phyloP scores from a whole-genome alignment of 805 yeast species.

The Pichia paraexigua region DNA sequence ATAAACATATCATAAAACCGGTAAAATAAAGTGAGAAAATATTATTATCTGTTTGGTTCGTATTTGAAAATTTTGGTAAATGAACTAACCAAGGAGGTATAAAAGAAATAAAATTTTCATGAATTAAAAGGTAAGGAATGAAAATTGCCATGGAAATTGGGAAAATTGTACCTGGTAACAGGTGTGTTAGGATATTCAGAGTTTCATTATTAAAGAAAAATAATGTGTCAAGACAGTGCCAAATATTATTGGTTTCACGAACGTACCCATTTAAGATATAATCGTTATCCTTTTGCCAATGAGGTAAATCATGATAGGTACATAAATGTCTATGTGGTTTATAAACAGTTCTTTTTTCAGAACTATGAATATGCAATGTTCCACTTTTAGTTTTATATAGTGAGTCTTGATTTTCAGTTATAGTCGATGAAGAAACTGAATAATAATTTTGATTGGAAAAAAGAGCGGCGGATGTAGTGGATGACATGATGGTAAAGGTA shows the following conservation, averaged over 20 bases:
- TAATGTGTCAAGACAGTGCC: conserved; percentile 34
- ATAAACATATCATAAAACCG: conserved; percentile 39
- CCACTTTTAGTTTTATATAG: neutral
- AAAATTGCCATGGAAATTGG: conserved; percentile 16
- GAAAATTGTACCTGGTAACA: conserved; percentile 36
- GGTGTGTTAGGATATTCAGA: conserved; percentile 44
- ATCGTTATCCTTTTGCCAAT: conserved; percentile 53
- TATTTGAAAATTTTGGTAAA: conserved; percentile 21
- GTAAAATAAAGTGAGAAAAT: conserved; percentile 37
- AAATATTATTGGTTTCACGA: conserved; percentile 35
- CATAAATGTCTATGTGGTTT: conserved; percentile 13
- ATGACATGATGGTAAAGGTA: neutral
- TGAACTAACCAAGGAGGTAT: conserved; percentile 21
- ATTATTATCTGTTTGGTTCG: conserved; percentile 29
- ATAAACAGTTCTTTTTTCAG: neutral
- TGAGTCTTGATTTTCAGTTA: neutral
- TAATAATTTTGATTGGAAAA: neutral
- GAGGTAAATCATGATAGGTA: conserved; percentile 38
- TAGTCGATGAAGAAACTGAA: neutral
- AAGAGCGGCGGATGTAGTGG: neutral
- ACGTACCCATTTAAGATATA: conserved; percentile 45
- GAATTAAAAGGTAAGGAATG: conserved; percentile 19
- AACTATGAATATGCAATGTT: neutral
- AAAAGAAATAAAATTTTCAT: conserved; percentile 13
- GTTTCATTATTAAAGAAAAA: conserved; percentile 45